Evolutionary conservation across 2,329 filamentous ascomycete genomes (phyloP).

Genomic region (Alternaria hordeiaustralica): DNA sequence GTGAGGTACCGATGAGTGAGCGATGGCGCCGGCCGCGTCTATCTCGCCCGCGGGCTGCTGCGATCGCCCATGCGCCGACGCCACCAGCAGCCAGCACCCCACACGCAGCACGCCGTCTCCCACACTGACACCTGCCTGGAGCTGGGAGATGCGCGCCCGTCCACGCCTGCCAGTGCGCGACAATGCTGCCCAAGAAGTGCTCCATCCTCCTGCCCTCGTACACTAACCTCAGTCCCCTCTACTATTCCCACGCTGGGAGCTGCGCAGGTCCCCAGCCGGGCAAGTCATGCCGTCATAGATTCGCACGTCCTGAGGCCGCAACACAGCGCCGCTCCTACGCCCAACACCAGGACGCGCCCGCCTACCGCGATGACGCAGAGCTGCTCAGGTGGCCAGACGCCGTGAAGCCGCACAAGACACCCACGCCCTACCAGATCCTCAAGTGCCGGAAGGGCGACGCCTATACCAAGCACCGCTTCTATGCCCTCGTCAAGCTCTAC

Average conservation of each 20-base stretch:
- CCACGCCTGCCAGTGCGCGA: constrained; percentile 26
- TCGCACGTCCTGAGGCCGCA: constrained; percentile 31
- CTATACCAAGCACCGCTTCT: constrained; percentile 86
- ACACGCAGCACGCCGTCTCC: constrained; percentile 3
- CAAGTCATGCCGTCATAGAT: constrained; percentile 51
- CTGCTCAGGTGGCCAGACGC: constrained; percentile 43
- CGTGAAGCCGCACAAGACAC: constrained; percentile 52
- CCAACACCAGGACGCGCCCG: constrained; percentile 25
- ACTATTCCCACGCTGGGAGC: constrained; percentile 19
- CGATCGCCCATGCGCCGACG: constrained; percentile 1
- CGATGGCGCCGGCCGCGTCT: neutral
- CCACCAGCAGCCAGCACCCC: constrained; percentile 12
- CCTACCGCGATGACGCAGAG: constrained; percentile 27
- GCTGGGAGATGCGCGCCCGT: constrained; percentile 30
- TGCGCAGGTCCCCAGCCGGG: constrained; percentile 25
- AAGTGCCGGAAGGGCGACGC: constrained; percentile 64
- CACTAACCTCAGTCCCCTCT: constrained; percentile 26
- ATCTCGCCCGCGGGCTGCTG: neutral
- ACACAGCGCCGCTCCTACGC: constrained; percentile 34
- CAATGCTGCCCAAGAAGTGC: constrained; percentile 48
- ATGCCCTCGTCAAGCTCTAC: constrained; percentile 92
- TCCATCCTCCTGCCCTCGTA: constrained; percentile 24
- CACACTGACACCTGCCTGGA: constrained; percentile 5
- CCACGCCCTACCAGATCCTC: constrained; percentile 92
- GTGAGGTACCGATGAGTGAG: neutral